Evolutionary conservation across 495 filamentous ascomycete genomes (phyloP), one percentile per base, ranked within the genome.

Genomic region (Aspergillus steynii): DNA sequence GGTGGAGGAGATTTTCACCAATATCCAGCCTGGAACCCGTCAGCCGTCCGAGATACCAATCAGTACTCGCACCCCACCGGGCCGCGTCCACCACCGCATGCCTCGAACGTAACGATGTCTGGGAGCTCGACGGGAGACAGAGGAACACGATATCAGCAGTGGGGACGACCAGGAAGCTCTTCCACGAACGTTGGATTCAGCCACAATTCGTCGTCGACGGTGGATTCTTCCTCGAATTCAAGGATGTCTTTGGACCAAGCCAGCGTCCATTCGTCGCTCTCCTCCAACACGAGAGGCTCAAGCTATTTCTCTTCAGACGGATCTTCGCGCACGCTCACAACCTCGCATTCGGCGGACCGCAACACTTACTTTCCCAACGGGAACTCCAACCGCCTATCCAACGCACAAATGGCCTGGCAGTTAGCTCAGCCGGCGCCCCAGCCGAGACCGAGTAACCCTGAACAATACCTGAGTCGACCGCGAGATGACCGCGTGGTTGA

Each of bases 401-500:
- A 69, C 59, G 67, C 73, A 10, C 70, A 72, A 51, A 58, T 69
- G 5, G 57, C 68, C 47, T 69, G 70, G 62, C 61, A 74, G 61
- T 64, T 68, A 54, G 55, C 81, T 74, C 59, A 84, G 67, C 55
- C 82, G 68, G 70, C 70, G 59, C 72, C 75, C 7, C 76, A 83
- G 66, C 78, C 59, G 73, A 83, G 61, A 37, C 29, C 57, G 10
- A 55, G 42, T 42, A 65, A 66, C 72, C 80, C 58, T 85, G 77
- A 77, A 55, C 72, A 77, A 48, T 83, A 86, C 61, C 83, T 96
- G 28, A 79, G 80, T 53, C 80, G 86, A 47, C 95, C 95, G 9
- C 80, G 86, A 49, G 93, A 97, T 72, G 94, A 97, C 68, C 83
- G 85, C 54, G 74, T 94, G 6, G 89, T 97, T n/a, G 95, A 99